phyloP scores from a whole-genome alignment of 139 green algal species.

The Chlorella sorokiniana region DNA sequence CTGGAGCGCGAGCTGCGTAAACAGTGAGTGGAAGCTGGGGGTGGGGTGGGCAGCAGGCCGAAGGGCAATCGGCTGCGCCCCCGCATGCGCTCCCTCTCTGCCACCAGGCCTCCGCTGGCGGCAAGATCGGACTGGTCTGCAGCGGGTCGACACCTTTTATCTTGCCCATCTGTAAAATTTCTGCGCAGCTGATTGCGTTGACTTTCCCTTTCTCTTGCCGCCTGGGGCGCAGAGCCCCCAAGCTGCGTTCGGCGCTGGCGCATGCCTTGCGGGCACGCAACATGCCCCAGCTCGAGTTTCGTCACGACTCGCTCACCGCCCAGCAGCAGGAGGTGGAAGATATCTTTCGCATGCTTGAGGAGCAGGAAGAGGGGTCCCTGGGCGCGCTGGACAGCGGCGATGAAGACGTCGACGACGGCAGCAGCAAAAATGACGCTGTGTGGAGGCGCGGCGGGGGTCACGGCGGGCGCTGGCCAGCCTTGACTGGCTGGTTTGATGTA shows the following conservation, averaged over 20 bases:
- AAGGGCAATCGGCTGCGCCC: background rate
- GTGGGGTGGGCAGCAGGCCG: too few species aligned
- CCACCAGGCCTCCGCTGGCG: background rate
- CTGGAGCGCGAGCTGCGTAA: conserved; percentile 20
- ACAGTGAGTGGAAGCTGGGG: conserved; percentile 11
- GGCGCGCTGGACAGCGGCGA: background rate
- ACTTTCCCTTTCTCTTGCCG: too few species aligned
- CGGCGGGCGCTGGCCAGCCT: too few species aligned
- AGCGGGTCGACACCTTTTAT: too few species aligned
- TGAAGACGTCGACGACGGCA: background rate
- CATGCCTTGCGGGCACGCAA: conserved; percentile 26
- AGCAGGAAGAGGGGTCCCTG: background rate
- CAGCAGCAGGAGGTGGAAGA: conserved; percentile 44
- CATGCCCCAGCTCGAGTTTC: conserved; percentile 53
- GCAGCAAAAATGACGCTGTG: too few species aligned
- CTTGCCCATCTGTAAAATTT: too few species aligned
- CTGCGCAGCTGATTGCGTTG: background rate
- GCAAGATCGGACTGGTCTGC: too few species aligned
- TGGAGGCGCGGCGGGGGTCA: background rate
- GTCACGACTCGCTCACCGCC: conserved; percentile 18
- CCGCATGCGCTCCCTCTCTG: background rate
- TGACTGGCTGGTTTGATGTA: too few species aligned
- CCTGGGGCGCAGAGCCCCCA: conserved; percentile 10
- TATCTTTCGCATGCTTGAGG: conserved; percentile 23
- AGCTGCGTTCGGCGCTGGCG: conserved; percentile 32